phyloP scores from a whole-genome alignment of 2,329 filamentous ascomycete genomes.

The Pestalotiopsis sp. region DNA sequence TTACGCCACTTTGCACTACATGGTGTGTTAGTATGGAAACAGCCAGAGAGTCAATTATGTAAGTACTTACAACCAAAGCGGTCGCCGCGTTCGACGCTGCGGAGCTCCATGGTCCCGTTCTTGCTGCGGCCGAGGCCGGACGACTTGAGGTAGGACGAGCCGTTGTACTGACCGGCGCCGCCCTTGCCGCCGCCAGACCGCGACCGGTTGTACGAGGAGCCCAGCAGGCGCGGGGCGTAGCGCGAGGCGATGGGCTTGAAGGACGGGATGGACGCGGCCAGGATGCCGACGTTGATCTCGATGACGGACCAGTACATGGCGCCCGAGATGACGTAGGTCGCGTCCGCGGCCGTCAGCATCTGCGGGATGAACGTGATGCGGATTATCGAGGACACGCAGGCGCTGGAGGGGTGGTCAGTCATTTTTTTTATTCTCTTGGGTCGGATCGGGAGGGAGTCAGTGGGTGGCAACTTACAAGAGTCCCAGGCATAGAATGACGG shows the following conservation, averaged over 20 bases:
- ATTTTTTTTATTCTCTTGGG: neutral
- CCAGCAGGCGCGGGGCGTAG: constrained; percentile 41
- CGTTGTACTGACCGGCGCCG: neutral
- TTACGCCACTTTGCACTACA: neutral
- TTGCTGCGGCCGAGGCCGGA: neutral
- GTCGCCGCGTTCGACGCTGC: constrained; percentile 11
- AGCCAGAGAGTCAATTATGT: too few relatives aligned
- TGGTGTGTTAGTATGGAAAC: neutral
- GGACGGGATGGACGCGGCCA: constrained; percentile 37
- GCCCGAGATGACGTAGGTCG: constrained; percentile 36
- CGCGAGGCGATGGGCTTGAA: constrained; percentile 35
- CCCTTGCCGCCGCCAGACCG: neutral
- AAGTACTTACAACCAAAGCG: neutral
- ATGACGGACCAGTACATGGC: constrained; percentile 45
- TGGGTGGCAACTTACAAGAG: constrained; percentile 34
- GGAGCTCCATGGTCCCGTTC: constrained; percentile 12
- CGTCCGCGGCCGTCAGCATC: constrained; percentile 39
- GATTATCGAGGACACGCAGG: constrained; percentile 48
- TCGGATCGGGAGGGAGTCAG: neutral
- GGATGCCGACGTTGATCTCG: constrained; percentile 38
- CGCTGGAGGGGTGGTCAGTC: constrained; percentile 27
- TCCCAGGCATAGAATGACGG: constrained; percentile 45
- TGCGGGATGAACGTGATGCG: constrained; percentile 46
- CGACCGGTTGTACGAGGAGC: constrained; percentile 20
- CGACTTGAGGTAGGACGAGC: neutral